Evolutionary conservation across 768 basidiomycete genomes (phyloP).

Genomic region (Phlebiopsis flavidoalba): DNA sequence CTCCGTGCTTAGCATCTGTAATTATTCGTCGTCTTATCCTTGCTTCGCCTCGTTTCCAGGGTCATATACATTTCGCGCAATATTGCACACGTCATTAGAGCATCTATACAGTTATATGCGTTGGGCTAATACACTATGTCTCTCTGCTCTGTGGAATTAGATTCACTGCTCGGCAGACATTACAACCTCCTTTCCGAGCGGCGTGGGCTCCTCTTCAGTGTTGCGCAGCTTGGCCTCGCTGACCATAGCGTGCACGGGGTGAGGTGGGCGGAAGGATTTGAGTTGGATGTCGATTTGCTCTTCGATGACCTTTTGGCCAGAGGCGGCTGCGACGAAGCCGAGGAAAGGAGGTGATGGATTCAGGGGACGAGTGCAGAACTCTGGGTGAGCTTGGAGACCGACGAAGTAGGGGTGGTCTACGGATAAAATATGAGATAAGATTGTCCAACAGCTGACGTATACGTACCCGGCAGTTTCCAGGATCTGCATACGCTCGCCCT

Average conservation of each 20-base stretch:
- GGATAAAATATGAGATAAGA: too few species aligned
- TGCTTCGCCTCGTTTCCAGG: not conserved
- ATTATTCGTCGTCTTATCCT: not conserved
- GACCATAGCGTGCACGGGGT: constrained; percentile 72
- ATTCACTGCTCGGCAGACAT: constrained; percentile 7
- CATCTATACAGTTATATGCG: not conserved
- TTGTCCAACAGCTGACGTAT: not conserved
- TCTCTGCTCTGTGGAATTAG: constrained; percentile 2
- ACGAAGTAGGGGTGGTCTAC: constrained; percentile 92
- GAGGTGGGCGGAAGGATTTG: constrained; percentile 61
- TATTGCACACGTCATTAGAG: not conserved
- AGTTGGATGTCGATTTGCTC: constrained; percentile 72
- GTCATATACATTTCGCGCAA: not conserved
- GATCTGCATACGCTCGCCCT: constrained; percentile 96
- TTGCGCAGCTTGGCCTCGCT: constrained; percentile 50
- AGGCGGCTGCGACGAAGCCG: constrained; percentile 86
- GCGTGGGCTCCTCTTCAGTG: constrained; percentile 14
- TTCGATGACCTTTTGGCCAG: constrained; percentile 45
- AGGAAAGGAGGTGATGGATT: constrained; percentile 98
- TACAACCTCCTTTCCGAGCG: constrained; percentile 20
- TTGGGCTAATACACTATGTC: constrained; percentile 7
- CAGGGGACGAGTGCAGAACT: constrained; percentile 96
- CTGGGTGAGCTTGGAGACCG: constrained; percentile 94
- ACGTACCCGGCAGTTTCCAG: constrained; percentile 79
- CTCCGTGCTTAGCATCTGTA: not conserved